These are phyloP conservation scores for Copromyces sp. DNA, from an alignment of 495 filamentous ascomycete genomes.

Conservation along the genomic window DNA sequence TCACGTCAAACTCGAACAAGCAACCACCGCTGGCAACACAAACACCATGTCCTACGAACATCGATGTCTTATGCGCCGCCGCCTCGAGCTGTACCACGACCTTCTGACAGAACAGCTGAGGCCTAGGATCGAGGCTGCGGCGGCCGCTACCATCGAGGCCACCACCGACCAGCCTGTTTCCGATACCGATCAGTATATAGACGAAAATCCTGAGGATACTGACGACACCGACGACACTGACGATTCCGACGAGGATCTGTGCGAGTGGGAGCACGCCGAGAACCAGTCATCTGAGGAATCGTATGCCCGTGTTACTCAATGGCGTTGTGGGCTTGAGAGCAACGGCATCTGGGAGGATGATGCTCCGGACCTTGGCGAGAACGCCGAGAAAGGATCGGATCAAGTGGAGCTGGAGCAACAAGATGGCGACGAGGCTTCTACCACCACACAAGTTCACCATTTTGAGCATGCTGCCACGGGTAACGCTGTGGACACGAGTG, in stretches of 20 bases:
- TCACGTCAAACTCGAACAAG: background rate
- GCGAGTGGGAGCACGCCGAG: background rate
- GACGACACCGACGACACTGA: background rate
- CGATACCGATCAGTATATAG: background rate
- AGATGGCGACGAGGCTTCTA: background rate
- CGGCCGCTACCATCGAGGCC: background rate
- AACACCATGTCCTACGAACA: background rate
- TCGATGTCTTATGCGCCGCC: background rate
- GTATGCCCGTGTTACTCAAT: background rate
- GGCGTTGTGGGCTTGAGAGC: background rate
- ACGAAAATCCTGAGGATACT: background rate
- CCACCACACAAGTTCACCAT: background rate
- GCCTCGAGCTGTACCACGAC: background rate
- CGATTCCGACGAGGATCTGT: background rate
- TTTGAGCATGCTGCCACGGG: background rate
- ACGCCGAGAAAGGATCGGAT: background rate
- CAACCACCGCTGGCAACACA: background rate
- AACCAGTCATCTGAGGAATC: background rate
- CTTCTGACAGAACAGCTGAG: background rate
- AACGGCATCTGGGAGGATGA: background rate
- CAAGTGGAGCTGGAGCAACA: background rate
- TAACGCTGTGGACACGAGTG: background rate
- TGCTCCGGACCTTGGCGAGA: background rate
- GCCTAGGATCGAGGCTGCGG: background rate
- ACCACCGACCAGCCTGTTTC: background rate